These are phyloP conservation scores for Spongiforma sp. DNA, from an alignment of 1,284 basidiomycete genomes.

Conservation along the genomic window DNA sequence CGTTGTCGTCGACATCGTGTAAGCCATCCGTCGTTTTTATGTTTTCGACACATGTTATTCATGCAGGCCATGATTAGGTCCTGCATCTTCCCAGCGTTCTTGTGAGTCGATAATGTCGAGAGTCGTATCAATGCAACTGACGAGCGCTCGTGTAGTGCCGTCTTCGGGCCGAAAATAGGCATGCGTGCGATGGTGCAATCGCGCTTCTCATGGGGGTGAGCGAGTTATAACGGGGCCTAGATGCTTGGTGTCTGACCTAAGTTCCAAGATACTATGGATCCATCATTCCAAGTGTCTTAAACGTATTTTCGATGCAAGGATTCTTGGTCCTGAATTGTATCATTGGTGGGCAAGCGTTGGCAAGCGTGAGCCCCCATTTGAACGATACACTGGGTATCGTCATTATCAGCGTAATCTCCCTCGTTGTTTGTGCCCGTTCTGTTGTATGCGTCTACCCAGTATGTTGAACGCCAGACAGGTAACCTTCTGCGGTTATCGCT, in stretches of 20 bases:
- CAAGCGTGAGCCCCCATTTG: no score
- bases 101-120: constrained; percentile 53
- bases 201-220: constrained; percentile 55
- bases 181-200: no score
- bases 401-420: no score
- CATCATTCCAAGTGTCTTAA: constrained; percentile 67
- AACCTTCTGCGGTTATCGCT: no score
- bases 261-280: constrained; percentile 67
- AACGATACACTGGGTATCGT: no score
- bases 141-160: constrained; percentile 42
- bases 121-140: background rate
- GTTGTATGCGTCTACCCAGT: no score
- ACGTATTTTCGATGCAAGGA: constrained; percentile 68
- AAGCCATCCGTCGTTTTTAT: constrained; percentile 29
- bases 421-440: no score
- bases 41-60: background rate
- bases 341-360: constrained; percentile 79
- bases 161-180: constrained; percentile 65
- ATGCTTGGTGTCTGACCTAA: no score
- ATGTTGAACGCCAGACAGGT: no score
- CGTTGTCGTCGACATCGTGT: constrained; percentile 61
- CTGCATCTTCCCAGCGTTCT: constrained; percentile 53
- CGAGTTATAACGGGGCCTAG: no score
- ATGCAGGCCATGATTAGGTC: constrained; percentile 13
- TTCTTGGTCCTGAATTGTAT: constrained; percentile 83